Evolutionary conservation across 176 grass and related monocot genomes (phyloP), one percentile per base, ranked within the genome.

Genomic region (Saccharum spontaneum): DNA sequence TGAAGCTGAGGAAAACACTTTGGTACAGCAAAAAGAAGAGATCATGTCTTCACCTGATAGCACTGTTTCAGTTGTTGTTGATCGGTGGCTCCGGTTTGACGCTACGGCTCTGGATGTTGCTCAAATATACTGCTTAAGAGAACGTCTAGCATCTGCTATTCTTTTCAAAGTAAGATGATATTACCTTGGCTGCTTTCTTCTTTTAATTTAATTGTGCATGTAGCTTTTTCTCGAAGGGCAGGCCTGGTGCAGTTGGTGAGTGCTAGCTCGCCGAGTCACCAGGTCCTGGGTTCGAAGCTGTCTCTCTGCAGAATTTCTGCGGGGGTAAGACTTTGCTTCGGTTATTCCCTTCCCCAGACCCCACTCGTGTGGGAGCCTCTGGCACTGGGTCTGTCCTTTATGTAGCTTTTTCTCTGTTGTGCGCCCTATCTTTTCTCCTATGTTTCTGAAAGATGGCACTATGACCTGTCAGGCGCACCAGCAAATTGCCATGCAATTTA

Each of bases 1-100:
- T 85, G 93, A 94, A 81, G 73, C 77, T 79, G 88, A 76, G 31
- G 82, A 77, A 81, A 84, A 9, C 33, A 73, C 45, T 71, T 81
- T 65, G 67, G 73, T 74, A 70, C 80, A 80, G 30, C 59, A 79
- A 37, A 85, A 85, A 66, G 86, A 91, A 52, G 76, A 95, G 38
- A 94, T 98, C 48, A 98, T 98, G 97, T 95, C 93, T 68, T 93
- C 88, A 75, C 93, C 97, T 69, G 88, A 96, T 45, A 98, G 91
- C 43, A 87, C 63, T 86, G 93, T 96, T 66, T 87, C 91, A 30
- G 86, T 98, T 77, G 83, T 98, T 67, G 66, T 98, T 87, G 97
- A 98, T 75, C 83, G 91, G 40, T 98, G 97, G 97, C 86, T 94
- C 43, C 84, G 75, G 68, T 98, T 95, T 90, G 83, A 95, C 18